These are phyloP conservation scores for Dendrobium chrysotoxum DNA, from an alignment of 106 monocot species.

Conservation along the genomic window DNA sequence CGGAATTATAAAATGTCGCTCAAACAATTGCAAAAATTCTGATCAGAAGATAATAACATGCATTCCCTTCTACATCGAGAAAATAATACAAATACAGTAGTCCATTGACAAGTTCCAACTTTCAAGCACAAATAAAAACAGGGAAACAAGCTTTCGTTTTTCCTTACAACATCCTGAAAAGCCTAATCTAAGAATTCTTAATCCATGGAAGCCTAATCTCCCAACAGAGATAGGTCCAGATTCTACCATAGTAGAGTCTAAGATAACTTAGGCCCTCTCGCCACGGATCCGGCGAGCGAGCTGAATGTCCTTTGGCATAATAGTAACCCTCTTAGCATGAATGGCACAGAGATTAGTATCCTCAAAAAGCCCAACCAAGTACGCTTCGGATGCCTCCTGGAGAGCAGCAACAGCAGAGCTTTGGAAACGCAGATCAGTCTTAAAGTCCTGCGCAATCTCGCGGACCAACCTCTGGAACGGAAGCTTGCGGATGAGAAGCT, in stretches of 20 bases:
- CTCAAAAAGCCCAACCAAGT: constrained; percentile 19
- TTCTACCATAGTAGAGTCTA: not conserved
- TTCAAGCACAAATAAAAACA: no score
- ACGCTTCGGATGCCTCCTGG: constrained; percentile 14
- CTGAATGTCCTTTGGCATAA: constrained; percentile 17
- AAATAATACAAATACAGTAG: no score
- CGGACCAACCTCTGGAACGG: constrained; percentile 14
- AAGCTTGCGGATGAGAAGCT: constrained; percentile 21
- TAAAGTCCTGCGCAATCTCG: constrained; percentile 16
- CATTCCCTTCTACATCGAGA: no score
- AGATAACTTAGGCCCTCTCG: not conserved
- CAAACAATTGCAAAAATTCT: no score
- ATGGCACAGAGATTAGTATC: constrained; percentile 17
- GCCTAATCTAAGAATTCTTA: no score
- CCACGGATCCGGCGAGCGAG: constrained; percentile 9
- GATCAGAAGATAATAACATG: no score
- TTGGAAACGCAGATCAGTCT: constrained; percentile 18
- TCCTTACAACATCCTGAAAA: no score
- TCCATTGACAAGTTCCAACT: no score
- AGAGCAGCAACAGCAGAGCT: constrained; percentile 12
- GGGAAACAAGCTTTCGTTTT: no score
- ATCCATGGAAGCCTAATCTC: no score
- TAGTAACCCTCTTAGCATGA: constrained; percentile 18
- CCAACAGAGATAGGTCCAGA: not conserved
- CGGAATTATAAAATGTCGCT: no score